Base-by-base conservation (phyloP, 768 basidiomycete species). In the Termitomyces titanicus region DNA sequence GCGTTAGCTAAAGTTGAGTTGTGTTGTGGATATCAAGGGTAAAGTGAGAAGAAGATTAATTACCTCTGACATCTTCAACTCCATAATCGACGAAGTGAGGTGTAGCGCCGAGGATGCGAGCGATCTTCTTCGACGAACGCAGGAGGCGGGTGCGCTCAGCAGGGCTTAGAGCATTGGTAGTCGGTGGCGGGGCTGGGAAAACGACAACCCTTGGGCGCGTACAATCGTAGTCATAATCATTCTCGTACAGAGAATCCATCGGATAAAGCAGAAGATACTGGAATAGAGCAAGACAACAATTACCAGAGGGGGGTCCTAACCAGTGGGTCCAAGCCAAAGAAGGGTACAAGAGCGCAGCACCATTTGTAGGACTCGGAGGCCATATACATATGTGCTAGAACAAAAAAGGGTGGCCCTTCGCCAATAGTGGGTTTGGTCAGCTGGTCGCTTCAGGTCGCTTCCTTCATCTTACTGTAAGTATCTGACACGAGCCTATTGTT, bases 71-170 rank as follows among this genome's bases (percentile, higher is more conserved):
- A 25, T 51, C 9, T 18, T 53, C 24, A 25, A 50, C 42, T 27
- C 56, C 42, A 34, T 52, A 61, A 24, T 86, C 84, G 11, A 81
- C 58, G 31, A 85, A 70, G 54, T 78, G 81, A n/a, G 85, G 85
- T 15, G 82, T 79, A 18, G 75, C 71, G 12, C 85, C 85, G 11
- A 87, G 69, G 11, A 87, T 67, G 43, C 80, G 77, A 20, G 78
- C 77, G 20, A 88, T 75, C 69, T 86, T 87, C 61, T 76, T 80
- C 20, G 82, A 78, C 24, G 79, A 77, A 27, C 83, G 81, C 29
- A 83, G 62, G 22, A 87, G 76, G 51, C 80, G 80, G 9, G 73
- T 64, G n/a, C 84, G 79, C 65, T 85, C 80, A 22, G 74, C 62
- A 1, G 74, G 58, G 7, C 80, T 78, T 47, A 84, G 66, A 17